Evolutionary conservation across 257 asterid genomes (phyloP).

Genomic region (Jacaranda copaia): DNA sequence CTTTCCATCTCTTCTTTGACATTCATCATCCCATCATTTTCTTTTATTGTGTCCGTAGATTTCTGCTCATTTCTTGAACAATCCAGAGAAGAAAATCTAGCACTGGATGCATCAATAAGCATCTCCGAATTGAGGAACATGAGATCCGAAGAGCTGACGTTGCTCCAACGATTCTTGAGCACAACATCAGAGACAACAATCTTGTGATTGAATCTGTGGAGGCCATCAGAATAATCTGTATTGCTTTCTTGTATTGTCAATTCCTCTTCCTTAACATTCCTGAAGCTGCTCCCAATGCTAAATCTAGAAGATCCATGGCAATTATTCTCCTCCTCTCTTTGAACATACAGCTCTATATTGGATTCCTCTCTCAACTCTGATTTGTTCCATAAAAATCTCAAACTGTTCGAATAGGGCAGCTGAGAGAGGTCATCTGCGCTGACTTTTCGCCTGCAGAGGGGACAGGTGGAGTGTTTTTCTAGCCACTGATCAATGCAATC

Average conservation of each 20-base stretch:
- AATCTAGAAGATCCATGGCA: conserved; percentile 52
- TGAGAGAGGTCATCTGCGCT: conserved; percentile 47
- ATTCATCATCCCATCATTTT: conserved; percentile 24
- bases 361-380: conserved; percentile 41
- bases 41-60: conserved; percentile 11
- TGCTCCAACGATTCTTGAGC: conserved; percentile 69
- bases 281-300: conserved; percentile 48
- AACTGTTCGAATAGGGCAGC: conserved; percentile 41
- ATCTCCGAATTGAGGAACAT: conserved; percentile 61
- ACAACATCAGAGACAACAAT: conserved; percentile 51
- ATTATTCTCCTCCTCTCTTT: conserved; percentile 53
- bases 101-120: conserved; percentile 52
- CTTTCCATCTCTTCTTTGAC: conserved; percentile 47
- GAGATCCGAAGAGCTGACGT: conserved; percentile 68
- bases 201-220: conserved; percentile 59
- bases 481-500: conserved; percentile 74
- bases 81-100: conserved; percentile 41
- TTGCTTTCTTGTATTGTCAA: conserved; percentile 34
- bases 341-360: conserved; percentile 49
- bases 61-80: conserved; percentile 8
- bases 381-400: conserved; percentile 43
- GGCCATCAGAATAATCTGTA: conserved; percentile 19
- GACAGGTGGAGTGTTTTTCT: conserved; percentile 71
- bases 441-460: conserved; percentile 62
- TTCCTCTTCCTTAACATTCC: conserved; percentile 43